phyloP scores from a whole-genome alignment of 1,284 basidiomycete species.

The Austroboletus niveus region DNA sequence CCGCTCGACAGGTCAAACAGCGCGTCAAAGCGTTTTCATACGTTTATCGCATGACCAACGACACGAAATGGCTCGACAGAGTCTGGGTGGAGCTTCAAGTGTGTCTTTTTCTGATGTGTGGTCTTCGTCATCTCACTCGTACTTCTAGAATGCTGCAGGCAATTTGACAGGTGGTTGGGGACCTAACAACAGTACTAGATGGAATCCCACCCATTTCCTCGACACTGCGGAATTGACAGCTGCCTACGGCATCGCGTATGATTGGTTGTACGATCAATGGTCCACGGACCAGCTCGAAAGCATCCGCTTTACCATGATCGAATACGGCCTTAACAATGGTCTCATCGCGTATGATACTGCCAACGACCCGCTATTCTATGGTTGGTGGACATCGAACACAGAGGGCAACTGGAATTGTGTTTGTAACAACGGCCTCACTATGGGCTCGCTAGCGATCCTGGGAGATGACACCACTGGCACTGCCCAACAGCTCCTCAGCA shows the following conservation, averaged over 20 bases:
- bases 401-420: constrained; percentile 98
- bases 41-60: constrained; percentile 86
- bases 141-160: constrained; percentile 65
- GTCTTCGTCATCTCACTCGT: constrained; percentile 26
- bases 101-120: constrained; percentile 26
- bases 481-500: constrained; percentile 65
- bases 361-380: constrained; percentile 37
- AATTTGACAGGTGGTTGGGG: constrained; percentile 64
- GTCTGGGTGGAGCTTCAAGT: constrained; percentile 83
- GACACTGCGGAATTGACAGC: constrained; percentile 89
- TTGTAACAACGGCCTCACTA: constrained; percentile 87
- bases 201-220: constrained; percentile 92
- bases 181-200: constrained; percentile 53
- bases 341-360: constrained; percentile 47
- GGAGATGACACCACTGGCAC: constrained; percentile 79
- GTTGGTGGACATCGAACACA: constrained; percentile 62
- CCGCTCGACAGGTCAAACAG: constrained; percentile 86
- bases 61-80: constrained; percentile 86
- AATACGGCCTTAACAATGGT: constrained; percentile 75
- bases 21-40: constrained; percentile 93
- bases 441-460: constrained; percentile 89
- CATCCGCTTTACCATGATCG: constrained; percentile 77
- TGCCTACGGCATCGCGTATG: constrained; percentile 91
- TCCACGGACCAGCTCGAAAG: constrained; percentile 65
- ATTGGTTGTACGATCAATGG: constrained; percentile 93